These are phyloP conservation scores for Cruciata laevipes DNA, from an alignment of 257 asterid species.

Conservation along the genomic window DNA sequence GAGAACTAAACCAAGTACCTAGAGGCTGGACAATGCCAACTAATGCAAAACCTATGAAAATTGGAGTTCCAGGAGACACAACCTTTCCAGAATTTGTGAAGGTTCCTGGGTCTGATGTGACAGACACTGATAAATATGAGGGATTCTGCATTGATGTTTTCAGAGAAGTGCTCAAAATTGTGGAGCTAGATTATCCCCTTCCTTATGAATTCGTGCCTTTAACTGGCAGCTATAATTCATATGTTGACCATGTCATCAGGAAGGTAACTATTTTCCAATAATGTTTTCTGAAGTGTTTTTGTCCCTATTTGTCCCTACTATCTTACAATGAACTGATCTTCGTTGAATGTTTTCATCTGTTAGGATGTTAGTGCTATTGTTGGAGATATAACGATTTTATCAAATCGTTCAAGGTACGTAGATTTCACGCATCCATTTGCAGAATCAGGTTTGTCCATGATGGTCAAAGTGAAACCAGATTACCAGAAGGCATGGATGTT, in stretches of 20 bases:
- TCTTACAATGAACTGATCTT: neutral
- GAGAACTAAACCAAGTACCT: conserved; percentile 30
- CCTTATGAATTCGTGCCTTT: conserved; percentile 22
- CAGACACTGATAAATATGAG: neutral
- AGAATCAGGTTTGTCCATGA: conserved; percentile 36
- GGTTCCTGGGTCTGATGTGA: conserved; percentile 9
- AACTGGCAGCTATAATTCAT: conserved; percentile 22
- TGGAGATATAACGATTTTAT: conserved; percentile 30
- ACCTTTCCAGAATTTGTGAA: conserved; percentile 23
- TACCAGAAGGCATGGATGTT: conserved; percentile 24
- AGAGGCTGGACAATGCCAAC: conserved; percentile 47
- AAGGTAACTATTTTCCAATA: conserved; percentile 17
- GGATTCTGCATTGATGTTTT: conserved; percentile 40
- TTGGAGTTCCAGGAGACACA: conserved; percentile 31
- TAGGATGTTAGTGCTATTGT: conserved; percentile 24
- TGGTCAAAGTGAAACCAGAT: conserved; percentile 22
- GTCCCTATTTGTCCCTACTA: neutral
- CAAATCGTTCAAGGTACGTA: conserved; percentile 23
- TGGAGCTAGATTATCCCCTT: conserved; percentile 21
- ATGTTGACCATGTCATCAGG: conserved; percentile 18
- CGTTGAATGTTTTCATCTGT: neutral
- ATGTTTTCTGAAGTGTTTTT: no score
- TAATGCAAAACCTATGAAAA: conserved; percentile 23
- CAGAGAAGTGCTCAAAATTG: conserved; percentile 13
- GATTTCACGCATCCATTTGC: conserved; percentile 35